Evolutionary conservation across 768 basidiomycete genomes (phyloP).

Genomic region (Boletus insuetus): DNA sequence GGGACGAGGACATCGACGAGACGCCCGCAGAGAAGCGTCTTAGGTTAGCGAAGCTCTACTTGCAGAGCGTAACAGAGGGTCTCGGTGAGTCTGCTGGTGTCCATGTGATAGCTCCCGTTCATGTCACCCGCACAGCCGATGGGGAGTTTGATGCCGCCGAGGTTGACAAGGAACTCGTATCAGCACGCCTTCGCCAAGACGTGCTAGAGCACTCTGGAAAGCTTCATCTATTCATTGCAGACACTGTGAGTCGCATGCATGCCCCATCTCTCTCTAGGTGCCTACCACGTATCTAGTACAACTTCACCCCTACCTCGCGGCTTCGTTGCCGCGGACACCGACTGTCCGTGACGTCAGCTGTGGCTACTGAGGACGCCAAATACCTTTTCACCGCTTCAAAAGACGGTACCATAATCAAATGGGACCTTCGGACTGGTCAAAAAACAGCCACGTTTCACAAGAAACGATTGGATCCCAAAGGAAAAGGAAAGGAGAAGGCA

Average conservation of each 20-base stretch:
- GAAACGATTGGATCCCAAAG: slow-evolving; percentile 44
- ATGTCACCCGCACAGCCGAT: slow-evolving; percentile 46
- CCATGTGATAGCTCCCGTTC: background rate
- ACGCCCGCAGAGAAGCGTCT: slow-evolving; percentile 93
- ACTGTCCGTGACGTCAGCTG: slow-evolving; percentile 77
- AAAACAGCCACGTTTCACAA: slow-evolving; percentile 61
- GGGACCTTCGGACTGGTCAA: slow-evolving; percentile 69
- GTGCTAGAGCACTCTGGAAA: slow-evolving; percentile 88
- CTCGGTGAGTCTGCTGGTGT: slow-evolving; percentile 46
- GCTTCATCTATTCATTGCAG: slow-evolving; percentile 77
- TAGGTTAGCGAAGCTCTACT: slow-evolving; percentile 85
- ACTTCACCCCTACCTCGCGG: slow-evolving; percentile 41
- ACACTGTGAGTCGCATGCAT: slow-evolving; percentile 47
- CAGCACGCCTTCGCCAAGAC: slow-evolving; percentile 86
- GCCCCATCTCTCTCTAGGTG: background rate
- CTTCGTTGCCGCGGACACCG: slow-evolving; percentile 74
- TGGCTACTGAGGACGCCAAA: slow-evolving; percentile 67
- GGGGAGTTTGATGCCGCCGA: slow-evolving; percentile 95
- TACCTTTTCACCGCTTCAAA: slow-evolving; percentile 89
- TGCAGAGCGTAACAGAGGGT: slow-evolving; percentile 78
- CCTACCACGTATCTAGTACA: slow-evolving; percentile 42
- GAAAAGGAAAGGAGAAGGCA: slow-evolving; percentile 58
- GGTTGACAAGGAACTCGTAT: slow-evolving; percentile 90
- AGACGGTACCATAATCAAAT: slow-evolving; percentile 86
- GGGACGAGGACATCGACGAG: slow-evolving; percentile 84